Conservation (phyloP, 139 green algal species). For the Chlamydomonas eustigma region DNA sequence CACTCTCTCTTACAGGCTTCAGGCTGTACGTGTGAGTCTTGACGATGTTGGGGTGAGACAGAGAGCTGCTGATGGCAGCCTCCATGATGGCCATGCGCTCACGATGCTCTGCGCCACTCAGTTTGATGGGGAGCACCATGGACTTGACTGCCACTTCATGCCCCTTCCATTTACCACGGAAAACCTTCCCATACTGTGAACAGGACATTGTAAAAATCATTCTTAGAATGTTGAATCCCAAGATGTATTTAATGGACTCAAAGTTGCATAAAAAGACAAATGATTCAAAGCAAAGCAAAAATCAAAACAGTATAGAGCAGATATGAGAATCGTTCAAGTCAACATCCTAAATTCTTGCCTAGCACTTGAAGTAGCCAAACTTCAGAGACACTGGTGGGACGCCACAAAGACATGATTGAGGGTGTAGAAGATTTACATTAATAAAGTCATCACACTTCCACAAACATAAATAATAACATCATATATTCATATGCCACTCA, state of each 20-base stretch:
- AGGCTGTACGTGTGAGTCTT: slow-evolving; percentile 17
- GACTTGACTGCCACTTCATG: slow-evolving; percentile 32
- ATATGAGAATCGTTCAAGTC: neutral
- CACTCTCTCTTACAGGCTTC: neutral
- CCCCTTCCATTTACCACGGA: slow-evolving; percentile 25
- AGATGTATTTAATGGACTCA: neutral
- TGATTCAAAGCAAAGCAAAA: neutral
- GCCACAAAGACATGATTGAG: neutral
- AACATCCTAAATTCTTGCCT: no score
- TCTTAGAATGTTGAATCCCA: no score
- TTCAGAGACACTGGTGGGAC: neutral
- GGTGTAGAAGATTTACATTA: neutral
- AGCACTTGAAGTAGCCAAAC: no score
- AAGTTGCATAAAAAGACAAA: neutral
- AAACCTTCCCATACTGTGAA: slow-evolving; percentile 15
- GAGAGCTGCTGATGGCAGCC: slow-evolving; percentile 38
- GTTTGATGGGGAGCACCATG: slow-evolving; percentile 18
- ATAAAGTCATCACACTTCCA: neutral
- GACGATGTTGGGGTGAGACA: slow-evolving; percentile 44
- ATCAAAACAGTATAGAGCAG: neutral
- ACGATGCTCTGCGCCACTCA: slow-evolving; percentile 18
- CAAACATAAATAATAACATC: neutral
- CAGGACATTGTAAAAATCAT: no score
- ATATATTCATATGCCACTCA: neutral
- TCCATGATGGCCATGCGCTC: slow-evolving; percentile 51